Evolutionary conservation across 75 land plant genomes (phyloP), one percentile per base, ranked within the genome.

Genomic region (Ceratopteris richardii): DNA sequence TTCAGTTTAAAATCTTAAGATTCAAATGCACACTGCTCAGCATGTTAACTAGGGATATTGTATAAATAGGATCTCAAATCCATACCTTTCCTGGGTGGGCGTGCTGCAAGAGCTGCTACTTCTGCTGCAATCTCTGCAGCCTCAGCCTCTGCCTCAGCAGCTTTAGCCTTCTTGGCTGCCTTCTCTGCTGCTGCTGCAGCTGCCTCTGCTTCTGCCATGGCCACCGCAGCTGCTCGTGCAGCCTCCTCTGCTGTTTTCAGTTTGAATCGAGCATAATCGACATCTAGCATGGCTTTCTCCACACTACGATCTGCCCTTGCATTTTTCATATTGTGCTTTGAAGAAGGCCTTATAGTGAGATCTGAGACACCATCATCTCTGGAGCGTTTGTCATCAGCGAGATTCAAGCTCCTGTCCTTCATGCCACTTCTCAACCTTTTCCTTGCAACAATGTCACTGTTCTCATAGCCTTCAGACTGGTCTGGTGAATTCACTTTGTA

Each of bases 141-240:
- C 56, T 84, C 88, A 18, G 93, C 93, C 24, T 87, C 93, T 60
- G 86, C 88, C 62, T 91, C 97, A 25, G 97, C 94, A 37, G 70
- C 86, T 53, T 80, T 93, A 22, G 93, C 97, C 65, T 79, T 85
- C 36, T 75, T 59, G 23, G 94, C 84, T 10, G 97, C 94, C 50
- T 73, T 72, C 66, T 87, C 97, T 62, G 97, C 93, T 51, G 76
- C 97, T 24, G 75, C 78, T 4, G 86, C 72, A 14, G 97, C 97
- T 50, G 74, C 78, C 53, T 91, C 97, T 48, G 97, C 97, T 66
- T 84, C 89, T 28, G 91, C 97, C 61, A 92, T 78, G 17, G 88
- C 88, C 65, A 58, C 63, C 57, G 89, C 89, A 48, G 97, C 97
- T 63, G 69, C 77, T 36, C 63, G 71, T 19, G 89, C 89, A 23